Conservation (phyloP, 1,139 yeast genomes). For the Scheffersomyces cryptocercus region DNA sequence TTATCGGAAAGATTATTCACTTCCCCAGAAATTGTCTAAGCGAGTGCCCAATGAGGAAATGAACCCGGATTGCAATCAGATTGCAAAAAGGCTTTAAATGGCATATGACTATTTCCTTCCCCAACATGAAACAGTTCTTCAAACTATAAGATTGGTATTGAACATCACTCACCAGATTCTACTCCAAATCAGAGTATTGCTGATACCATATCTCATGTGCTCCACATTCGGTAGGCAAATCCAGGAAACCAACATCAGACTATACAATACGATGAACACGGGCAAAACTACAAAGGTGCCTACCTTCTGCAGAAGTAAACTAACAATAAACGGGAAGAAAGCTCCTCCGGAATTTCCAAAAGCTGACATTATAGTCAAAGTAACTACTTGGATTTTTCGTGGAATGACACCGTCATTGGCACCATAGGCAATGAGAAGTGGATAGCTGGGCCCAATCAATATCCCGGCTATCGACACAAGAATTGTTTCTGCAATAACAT, state of each 20-base stretch:
- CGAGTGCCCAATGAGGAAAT: background rate
- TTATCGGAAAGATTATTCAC: too few species aligned
- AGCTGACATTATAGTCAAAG: conserved; percentile 54
- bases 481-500: conserved; percentile 40
- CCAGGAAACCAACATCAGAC: conserved; percentile 42
- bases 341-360: conserved; percentile 63
- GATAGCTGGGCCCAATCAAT: conserved; percentile 53
- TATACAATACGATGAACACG: conserved; percentile 38
- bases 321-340: conserved; percentile 54
- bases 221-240: conserved; percentile 37
- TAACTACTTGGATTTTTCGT: conserved; percentile 49
- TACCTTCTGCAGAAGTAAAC: conserved; percentile 44
- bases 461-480: conserved; percentile 48
- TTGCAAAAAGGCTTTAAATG: too few species aligned
- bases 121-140: too few species aligned
- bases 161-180: conserved; percentile 11
- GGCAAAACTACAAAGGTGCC: conserved; percentile 59
- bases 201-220: conserved; percentile 1
- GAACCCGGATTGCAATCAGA: background rate
- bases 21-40: too few species aligned
- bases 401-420: conserved; percentile 41
- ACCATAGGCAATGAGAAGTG: conserved; percentile 47
- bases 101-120: too few species aligned
- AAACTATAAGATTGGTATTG: too few species aligned
- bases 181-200: conserved; percentile 9